A percentile compares a stretch with the other conserved stretches of the same genome.
phyloP scores from a whole-genome alignment of 768 basidiomycete genomes.

The Boletellus ananas region DNA sequence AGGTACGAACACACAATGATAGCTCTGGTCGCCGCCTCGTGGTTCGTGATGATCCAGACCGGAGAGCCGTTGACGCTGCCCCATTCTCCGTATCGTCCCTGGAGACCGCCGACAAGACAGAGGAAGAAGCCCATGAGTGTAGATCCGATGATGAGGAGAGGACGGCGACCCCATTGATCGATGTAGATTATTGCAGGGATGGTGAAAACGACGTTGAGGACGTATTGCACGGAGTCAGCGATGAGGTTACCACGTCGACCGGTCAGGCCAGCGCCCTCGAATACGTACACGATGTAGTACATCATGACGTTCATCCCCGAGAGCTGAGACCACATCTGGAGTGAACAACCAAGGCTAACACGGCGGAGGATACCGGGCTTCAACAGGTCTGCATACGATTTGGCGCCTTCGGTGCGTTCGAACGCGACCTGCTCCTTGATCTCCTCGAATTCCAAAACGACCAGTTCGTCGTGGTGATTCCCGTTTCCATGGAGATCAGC shows the following conservation, averaged over 20 bases:
- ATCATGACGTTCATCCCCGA: slow-evolving; percentile 83
- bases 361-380: slow-evolving; percentile 66
- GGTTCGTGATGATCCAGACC: slow-evolving; percentile 61
- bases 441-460: slow-evolving; percentile 67
- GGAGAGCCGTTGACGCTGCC: slow-evolving; percentile 37
- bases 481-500: slow-evolving; percentile 70
- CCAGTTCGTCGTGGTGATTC: slow-evolving; percentile 54
- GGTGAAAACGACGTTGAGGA: slow-evolving; percentile 39
- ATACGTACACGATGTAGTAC: slow-evolving; percentile 59
- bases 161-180: slow-evolving; percentile 76
- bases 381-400: slow-evolving; percentile 63
- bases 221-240: slow-evolving; percentile 63
- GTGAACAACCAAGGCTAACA: slow-evolving; percentile 61
- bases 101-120: slow-evolving; percentile 72
- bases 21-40: slow-evolving; percentile 57
- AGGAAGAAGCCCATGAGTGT: slow-evolving; percentile 74
- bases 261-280: slow-evolving; percentile 73
- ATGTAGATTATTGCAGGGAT: slow-evolving; percentile 57
- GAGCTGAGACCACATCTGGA: slow-evolving; percentile 81
- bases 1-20: slow-evolving; percentile 77
- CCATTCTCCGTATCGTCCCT: slow-evolving; percentile 66
- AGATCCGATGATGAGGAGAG: slow-evolving; percentile 65
- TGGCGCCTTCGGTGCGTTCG: slow-evolving; percentile 68
- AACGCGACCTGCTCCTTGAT: slow-evolving; percentile 54
- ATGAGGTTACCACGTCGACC: slow-evolving; percentile 72